A percentile compares a stretch with the other conserved stretches of the same genome.
These are phyloP conservation scores for Emmonsia crescens DNA, from an alignment of 2,329 filamentous ascomycete genomes.

Conservation along the genomic window DNA sequence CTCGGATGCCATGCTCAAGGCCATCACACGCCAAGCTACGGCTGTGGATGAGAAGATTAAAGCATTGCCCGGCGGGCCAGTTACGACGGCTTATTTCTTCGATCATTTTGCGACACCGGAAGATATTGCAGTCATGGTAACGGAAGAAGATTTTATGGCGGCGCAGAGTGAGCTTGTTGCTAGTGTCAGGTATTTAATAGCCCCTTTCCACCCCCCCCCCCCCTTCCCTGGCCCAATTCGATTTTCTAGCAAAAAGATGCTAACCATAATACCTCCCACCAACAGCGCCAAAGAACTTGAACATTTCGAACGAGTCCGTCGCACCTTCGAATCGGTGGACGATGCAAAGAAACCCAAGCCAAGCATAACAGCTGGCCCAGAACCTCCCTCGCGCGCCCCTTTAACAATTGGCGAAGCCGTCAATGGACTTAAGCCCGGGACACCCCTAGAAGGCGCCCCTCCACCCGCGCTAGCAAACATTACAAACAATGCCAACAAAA, in stretches of 20 bases:
- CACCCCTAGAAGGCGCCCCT: slow-evolving; percentile 14
- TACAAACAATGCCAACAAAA: slow-evolving; percentile 1
- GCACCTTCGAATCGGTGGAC: slow-evolving; percentile 60
- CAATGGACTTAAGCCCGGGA: slow-evolving; percentile 24
- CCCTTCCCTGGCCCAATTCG: neutral
- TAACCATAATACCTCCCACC: slow-evolving; percentile 15
- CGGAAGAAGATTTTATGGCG: slow-evolving; percentile 73
- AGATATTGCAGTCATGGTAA: slow-evolving; percentile 79
- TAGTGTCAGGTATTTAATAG: slow-evolving; percentile 51
- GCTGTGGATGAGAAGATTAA: slow-evolving; percentile 75
- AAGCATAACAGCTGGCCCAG: slow-evolving; percentile 4
- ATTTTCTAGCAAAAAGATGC: slow-evolving; percentile 9
- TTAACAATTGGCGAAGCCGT: slow-evolving; percentile 30
- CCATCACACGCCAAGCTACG: slow-evolving; percentile 80
- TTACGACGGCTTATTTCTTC: slow-evolving; percentile 90
- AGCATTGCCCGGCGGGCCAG: slow-evolving; percentile 44
- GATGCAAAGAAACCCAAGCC: slow-evolving; percentile 31
- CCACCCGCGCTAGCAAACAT: slow-evolving; percentile 17
- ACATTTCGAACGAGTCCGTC: slow-evolving; percentile 79
- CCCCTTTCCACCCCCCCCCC: neutral
- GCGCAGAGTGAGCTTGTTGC: slow-evolving; percentile 83
- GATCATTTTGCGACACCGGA: slow-evolving; percentile 77
- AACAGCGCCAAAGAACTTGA: slow-evolving; percentile 72
- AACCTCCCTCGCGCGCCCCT: slow-evolving; percentile 11
- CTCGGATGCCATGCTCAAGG: slow-evolving; percentile 97